Evolutionary conservation across 1,139 yeast genomes (phyloP).

Genomic region (Geotrichum carabidarum): DNA sequence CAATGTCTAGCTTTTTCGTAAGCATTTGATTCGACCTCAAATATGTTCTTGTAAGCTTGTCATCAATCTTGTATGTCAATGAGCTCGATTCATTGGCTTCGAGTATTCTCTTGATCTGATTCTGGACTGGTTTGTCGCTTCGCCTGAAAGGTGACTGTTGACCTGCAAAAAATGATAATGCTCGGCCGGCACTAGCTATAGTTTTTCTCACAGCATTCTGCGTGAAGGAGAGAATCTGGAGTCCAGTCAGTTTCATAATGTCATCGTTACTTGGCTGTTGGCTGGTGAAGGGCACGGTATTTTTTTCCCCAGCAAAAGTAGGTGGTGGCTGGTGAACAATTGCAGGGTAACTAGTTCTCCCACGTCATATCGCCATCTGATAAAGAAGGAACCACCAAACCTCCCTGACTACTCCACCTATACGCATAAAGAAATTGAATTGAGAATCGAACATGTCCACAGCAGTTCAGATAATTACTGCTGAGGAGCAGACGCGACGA

Average conservation of each 20-base stretch:
- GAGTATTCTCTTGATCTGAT: constrained; percentile 6
- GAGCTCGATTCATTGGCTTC: constrained; percentile 8
- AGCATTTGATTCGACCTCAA: neutral
- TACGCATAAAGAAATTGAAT: neutral
- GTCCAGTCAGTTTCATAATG: constrained; percentile 2
- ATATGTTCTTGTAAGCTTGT: neutral
- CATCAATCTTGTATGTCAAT: constrained; percentile 5
- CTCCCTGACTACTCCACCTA: neutral
- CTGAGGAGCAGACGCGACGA: constrained; percentile 20
- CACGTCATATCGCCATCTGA: constrained; percentile 4
- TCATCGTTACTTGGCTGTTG: neutral
- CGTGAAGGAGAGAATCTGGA: neutral
- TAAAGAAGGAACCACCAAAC: neutral
- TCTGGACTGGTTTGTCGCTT: neutral
- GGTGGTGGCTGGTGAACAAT: neutral
- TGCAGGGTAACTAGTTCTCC: constrained; percentile 4
- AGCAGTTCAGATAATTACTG: constrained; percentile 18
- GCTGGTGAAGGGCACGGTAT: neutral
- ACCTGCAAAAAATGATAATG: neutral
- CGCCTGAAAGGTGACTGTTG: neutral
- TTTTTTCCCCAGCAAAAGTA: neutral
- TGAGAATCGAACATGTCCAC: constrained; percentile 16
- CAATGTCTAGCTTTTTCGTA: neutral
- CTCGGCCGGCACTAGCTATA: neutral
- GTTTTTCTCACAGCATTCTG: constrained; percentile 8